A percentile compares a stretch with the other conserved stretches of the same genome.
phyloP scores from a whole-genome alignment of 2,329 filamentous ascomycete species.

The Gaeumannomyces tritici region DNA sequence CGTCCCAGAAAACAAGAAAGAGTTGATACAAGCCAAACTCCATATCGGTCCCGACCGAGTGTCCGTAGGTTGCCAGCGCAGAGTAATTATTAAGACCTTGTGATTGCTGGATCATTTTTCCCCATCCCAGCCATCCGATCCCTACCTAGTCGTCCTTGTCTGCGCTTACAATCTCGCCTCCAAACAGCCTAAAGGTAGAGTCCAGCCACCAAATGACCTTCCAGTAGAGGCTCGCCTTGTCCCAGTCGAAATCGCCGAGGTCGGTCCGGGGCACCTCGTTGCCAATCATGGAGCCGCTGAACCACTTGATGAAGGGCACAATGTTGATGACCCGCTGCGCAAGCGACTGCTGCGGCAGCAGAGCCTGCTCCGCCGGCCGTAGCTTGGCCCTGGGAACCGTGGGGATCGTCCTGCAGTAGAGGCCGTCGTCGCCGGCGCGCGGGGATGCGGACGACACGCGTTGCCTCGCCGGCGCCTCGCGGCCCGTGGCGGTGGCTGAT shows the following conservation, averaged over 20 bases:
- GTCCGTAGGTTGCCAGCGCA: background rate
- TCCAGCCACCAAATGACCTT: conserved; percentile 56
- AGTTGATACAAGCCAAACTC: background rate
- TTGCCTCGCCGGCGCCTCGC: conserved; percentile 12
- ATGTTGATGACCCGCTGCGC: conserved; percentile 53
- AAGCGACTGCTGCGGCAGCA: conserved; percentile 58
- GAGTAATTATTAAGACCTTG: background rate
- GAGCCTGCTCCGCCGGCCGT: conserved; percentile 59
- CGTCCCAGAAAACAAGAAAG: background rate
- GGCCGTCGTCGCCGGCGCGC: conserved; percentile 18
- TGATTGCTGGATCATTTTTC: background rate
- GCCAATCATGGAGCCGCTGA: conserved; percentile 64
- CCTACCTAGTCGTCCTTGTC: conserved; percentile 46
- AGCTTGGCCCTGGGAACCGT: conserved; percentile 56
- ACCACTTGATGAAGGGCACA: conserved; percentile 63
- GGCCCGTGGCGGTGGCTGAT: conserved; percentile 31
- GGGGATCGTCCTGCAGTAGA: conserved; percentile 54
- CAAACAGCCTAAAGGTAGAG: conserved; percentile 46
- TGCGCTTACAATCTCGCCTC: conserved; percentile 44
- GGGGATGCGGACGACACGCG: background rate
- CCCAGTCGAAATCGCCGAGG: conserved; percentile 69
- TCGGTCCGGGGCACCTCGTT: conserved; percentile 65
- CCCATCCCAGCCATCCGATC: background rate
- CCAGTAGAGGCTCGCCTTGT: conserved; percentile 57
- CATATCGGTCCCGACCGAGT: background rate